A percentile compares a stretch with the other conserved stretches of the same genome.
These are phyloP conservation scores for Striga asiatica DNA, from an alignment of 257 asterid genomes.

Conservation along the genomic window DNA sequence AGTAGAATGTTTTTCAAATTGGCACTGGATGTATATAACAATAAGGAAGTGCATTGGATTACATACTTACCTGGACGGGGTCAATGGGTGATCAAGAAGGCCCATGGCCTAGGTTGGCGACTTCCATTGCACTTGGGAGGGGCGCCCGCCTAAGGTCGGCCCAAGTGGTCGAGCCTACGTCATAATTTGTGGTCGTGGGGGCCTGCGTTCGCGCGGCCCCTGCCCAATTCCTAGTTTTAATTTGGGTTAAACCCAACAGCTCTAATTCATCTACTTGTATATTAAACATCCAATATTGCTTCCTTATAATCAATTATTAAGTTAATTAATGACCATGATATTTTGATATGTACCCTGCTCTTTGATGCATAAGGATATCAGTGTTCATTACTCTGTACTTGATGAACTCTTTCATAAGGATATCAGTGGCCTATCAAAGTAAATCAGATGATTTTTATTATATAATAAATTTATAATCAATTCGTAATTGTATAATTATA, in stretches of 20 bases:
- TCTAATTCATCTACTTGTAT: too few relatives aligned
- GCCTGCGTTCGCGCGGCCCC: conserved; percentile 21
- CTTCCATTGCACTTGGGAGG: conserved; percentile 26
- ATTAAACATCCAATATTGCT: too few relatives aligned
- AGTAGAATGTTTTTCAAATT: background rate
- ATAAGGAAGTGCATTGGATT: background rate
- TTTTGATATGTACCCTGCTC: too few relatives aligned
- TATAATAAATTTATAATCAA: too few relatives aligned
- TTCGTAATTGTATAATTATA: too few relatives aligned
- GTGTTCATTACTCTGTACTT: too few relatives aligned
- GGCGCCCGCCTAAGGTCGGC: conserved; percentile 23
- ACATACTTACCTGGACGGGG: conserved; percentile 35
- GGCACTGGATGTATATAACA: background rate
- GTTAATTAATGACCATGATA: too few relatives aligned
- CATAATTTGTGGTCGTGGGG: conserved; percentile 25
- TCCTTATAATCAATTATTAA: too few relatives aligned
- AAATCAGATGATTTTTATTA: too few relatives aligned
- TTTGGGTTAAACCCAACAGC: background rate
- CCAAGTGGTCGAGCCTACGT: conserved; percentile 27
- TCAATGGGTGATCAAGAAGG: conserved; percentile 23
- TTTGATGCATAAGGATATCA: too few relatives aligned
- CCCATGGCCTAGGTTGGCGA: conserved; percentile 33
- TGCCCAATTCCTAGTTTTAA: background rate
- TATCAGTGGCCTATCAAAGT: too few relatives aligned
- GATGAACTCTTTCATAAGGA: too few relatives aligned